These are phyloP conservation scores for Citrus australasica DNA, from an alignment of 345 rosid genomes.

Conservation along the genomic window DNA sequence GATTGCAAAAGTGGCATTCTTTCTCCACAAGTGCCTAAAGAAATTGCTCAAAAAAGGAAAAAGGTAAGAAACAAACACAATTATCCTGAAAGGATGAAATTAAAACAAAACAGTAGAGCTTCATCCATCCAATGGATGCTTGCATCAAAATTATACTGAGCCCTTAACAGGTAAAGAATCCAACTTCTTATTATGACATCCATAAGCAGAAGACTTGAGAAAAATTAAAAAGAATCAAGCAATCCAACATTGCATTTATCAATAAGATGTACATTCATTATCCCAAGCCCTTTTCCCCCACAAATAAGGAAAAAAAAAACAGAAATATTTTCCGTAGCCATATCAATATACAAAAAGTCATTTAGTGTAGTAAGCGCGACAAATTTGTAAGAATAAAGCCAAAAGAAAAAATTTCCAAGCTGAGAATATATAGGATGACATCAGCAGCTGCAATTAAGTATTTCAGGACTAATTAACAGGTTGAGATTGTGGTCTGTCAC, in stretches of 20 bases:
- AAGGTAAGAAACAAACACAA: background rate
- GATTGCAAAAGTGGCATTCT: constrained; percentile 91
- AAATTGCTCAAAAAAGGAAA: constrained; percentile 13
- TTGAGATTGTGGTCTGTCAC: background rate
- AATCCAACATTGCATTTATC: background rate
- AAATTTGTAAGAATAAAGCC: background rate
- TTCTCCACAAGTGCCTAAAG: constrained; percentile 95
- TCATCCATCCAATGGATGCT: background rate
- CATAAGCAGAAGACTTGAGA: background rate
- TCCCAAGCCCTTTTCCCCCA: background rate
- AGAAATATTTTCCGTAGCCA: background rate
- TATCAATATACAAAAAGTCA: background rate
- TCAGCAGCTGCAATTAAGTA: background rate
- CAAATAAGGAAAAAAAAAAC: background rate
- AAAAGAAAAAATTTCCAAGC: background rate
- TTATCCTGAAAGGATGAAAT: background rate
- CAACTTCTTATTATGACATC: background rate
- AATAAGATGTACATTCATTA: background rate
- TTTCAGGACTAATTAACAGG: background rate
- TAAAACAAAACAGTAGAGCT: background rate
- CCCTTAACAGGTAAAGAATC: background rate
- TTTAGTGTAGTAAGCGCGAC: too few species aligned
- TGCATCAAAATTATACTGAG: background rate
- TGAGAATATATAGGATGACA: background rate
- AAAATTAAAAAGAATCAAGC: background rate